These are phyloP conservation scores for Ceratocystis harringtonii DNA, from an alignment of 2,329 filamentous ascomycete genomes.

Conservation along the genomic window DNA sequence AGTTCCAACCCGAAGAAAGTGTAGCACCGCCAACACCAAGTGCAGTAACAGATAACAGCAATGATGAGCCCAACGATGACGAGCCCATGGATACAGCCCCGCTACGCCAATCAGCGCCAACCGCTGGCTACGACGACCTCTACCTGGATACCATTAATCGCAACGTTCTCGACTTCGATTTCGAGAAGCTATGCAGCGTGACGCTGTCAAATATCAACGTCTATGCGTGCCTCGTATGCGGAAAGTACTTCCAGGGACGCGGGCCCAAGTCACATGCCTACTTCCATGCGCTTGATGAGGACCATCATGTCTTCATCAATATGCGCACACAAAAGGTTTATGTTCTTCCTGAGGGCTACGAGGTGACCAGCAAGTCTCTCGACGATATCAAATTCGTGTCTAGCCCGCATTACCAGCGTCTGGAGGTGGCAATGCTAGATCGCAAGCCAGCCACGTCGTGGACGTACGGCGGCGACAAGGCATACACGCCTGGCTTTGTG, in stretches of 20 bases:
- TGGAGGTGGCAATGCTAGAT: constrained; percentile 70
- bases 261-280: constrained; percentile 93
- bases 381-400: constrained; percentile 98
- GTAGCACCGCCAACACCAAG: constrained; percentile 9
- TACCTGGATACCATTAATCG: constrained; percentile 97
- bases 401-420: constrained; percentile 69
- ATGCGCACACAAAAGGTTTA: constrained; percentile 87
- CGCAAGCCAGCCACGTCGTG: constrained; percentile 45
- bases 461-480: constrained; percentile 59
- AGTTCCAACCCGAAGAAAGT: constrained; percentile 19
- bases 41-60: constrained; percentile 22
- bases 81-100: constrained; percentile 30
- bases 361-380: constrained; percentile 83
- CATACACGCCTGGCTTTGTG: constrained; percentile 86
- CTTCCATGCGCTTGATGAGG: constrained; percentile 88
- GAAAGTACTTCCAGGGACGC: constrained; percentile 92
- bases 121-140: constrained; percentile 82
- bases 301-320: constrained; percentile 96
- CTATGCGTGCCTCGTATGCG: constrained; percentile 92
- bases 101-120: constrained; percentile 58
- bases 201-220: constrained; percentile 97
- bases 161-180: constrained; percentile 88
- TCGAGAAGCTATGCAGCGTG: constrained; percentile 94
- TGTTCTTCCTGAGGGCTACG: constrained; percentile 89
- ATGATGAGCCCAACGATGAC: constrained; percentile 30